Conservation (phyloP, 768 basidiomycete species). For the Tephrocybe sp. region DNA sequence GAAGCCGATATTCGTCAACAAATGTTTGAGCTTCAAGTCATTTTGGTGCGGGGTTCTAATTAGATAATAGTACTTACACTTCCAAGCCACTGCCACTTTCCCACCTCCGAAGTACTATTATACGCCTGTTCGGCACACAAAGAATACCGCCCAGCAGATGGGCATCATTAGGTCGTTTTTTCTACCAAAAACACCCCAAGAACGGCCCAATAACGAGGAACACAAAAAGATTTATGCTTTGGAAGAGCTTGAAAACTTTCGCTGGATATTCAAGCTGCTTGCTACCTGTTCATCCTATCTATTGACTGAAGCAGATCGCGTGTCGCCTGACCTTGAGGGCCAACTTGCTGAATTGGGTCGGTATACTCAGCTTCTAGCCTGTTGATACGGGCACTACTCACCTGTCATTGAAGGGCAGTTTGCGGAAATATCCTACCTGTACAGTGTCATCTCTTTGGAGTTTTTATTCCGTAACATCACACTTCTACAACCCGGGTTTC, state of each 20-base stretch:
- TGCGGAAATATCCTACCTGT: slow-evolving; percentile 44
- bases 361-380: slow-evolving; percentile 7
- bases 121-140: too few relatives aligned
- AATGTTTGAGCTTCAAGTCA: too few relatives aligned
- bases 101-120: too few relatives aligned
- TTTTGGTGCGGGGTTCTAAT: too few relatives aligned
- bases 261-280: slow-evolving; percentile 47
- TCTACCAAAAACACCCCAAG: too few relatives aligned
- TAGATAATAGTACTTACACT: too few relatives aligned
- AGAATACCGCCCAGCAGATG: too few relatives aligned
- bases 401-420: slow-evolving; percentile 42
- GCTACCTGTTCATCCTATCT: slow-evolving; percentile 42
- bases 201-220: slow-evolving; percentile 19
- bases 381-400: neutral
- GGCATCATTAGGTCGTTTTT: too few relatives aligned
- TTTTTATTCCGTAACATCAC: slow-evolving; percentile 40
- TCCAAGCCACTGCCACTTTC: too few relatives aligned
- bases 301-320: slow-evolving; percentile 39
- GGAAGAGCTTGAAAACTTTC: slow-evolving; percentile 54
- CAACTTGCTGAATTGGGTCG: slow-evolving; percentile 45
- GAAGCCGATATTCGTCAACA: too few relatives aligned
- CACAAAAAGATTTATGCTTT: slow-evolving; percentile 48
- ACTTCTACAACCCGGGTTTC: slow-evolving; percentile 40
- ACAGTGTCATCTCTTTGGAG: slow-evolving; percentile 35
- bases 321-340: slow-evolving; percentile 29